A percentile compares a stretch with the other conserved stretches of the same genome.
These are phyloP conservation scores for Saprolegnia diclina DNA, from an alignment of 352 stramenopile species.

Conservation along the genomic window DNA sequence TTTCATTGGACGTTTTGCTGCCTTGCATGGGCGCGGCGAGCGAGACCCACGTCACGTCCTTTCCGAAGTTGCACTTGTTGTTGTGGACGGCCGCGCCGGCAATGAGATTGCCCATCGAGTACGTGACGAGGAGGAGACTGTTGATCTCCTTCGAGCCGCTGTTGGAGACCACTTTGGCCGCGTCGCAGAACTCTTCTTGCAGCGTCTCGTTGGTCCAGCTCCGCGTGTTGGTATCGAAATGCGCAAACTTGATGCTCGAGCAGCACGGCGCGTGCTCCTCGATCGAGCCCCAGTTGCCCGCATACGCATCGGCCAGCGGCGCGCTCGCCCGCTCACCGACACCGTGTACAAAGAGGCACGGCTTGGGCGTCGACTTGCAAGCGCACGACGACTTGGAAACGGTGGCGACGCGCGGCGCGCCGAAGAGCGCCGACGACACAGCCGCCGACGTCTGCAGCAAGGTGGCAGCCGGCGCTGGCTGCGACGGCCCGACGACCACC, in stretches of 20 bases:
- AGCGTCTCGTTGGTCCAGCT: conserved; percentile 32
- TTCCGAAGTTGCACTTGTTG: conserved; percentile 30
- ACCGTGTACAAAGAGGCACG: conserved; percentile 46
- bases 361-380: conserved; percentile 22
- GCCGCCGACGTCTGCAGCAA: background rate
- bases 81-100: conserved; percentile 30
- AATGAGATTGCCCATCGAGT: conserved; percentile 53
- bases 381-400: conserved; percentile 10
- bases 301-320: conserved; percentile 21
- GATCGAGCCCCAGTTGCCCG: conserved; percentile 30
- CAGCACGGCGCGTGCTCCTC: conserved; percentile 40
- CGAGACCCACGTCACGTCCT: conserved; percentile 40
- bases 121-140: conserved; percentile 34
- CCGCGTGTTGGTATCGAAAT: conserved; percentile 30
- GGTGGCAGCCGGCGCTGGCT: background rate
- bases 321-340: conserved; percentile 33
- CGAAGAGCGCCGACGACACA: background rate
- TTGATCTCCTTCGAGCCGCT: conserved; percentile 26
- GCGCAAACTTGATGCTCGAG: conserved; percentile 34
- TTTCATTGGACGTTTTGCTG: conserved; percentile 28
- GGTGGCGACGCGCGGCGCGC: background rate
- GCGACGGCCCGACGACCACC: background rate
- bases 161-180: conserved; percentile 21
- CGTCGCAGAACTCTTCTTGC: conserved; percentile 29
- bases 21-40: conserved; percentile 37